A percentile compares a stretch with the other conserved stretches of the same genome.
Evolutionary conservation across 768 basidiomycete genomes (phyloP).

Genomic region (Termitomyces sp.): DNA sequence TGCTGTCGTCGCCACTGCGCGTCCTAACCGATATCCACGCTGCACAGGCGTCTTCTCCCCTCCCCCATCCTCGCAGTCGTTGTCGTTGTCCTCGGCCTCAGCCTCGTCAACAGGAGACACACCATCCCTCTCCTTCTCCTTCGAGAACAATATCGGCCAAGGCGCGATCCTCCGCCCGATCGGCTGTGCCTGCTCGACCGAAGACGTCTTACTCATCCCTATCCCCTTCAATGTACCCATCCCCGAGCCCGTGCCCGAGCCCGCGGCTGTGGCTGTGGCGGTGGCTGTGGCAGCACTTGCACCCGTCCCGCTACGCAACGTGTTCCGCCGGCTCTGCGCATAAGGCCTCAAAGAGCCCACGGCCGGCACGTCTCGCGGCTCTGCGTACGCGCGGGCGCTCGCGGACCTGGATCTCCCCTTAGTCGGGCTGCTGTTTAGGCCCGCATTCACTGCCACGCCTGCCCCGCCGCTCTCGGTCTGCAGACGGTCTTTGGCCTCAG

Average conservation of each 20-base stretch:
- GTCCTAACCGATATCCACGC: slow-evolving; percentile 29
- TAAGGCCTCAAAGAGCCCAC: slow-evolving; percentile 49
- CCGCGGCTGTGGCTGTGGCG: no score
- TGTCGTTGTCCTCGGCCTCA: background rate
- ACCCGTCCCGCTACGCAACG: background rate
- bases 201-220: background rate
- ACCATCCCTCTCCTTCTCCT: background rate
- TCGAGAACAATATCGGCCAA: slow-evolving; percentile 42
- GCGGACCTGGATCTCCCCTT: slow-evolving; percentile 15
- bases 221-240: background rate
- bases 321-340: slow-evolving; percentile 22
- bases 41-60: slow-evolving; percentile 21
- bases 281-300: background rate
- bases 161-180: slow-evolving; percentile 61
- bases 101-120: background rate
- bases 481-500: background rate
- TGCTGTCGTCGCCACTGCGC: background rate
- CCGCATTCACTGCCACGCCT: background rate
- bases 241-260: background rate
- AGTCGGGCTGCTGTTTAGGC: background rate
- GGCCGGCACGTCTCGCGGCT: slow-evolving; percentile 29
- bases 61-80: background rate
- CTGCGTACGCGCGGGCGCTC: background rate
- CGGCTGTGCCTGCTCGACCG: background rate
- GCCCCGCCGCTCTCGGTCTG: no score